phyloP scores from a whole-genome alignment of 2,329 filamentous ascomycete genomes.

The Penicillium janthinellum region DNA sequence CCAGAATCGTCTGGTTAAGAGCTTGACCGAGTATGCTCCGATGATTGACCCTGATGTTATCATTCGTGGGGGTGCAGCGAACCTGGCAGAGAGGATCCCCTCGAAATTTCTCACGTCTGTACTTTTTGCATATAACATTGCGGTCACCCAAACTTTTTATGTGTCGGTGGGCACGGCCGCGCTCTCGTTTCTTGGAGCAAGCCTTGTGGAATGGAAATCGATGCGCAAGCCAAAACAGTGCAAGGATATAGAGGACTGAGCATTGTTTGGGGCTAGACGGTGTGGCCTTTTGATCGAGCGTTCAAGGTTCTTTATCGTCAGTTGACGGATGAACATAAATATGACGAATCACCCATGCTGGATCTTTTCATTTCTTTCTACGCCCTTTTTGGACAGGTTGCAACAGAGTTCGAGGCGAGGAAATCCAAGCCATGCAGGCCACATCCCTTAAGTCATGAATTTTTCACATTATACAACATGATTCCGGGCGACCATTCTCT shows the following conservation, averaged over 20 bases:
- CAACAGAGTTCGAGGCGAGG: not conserved
- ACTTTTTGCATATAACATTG: constrained; percentile 40
- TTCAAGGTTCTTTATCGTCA: not conserved
- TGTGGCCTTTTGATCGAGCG: not conserved
- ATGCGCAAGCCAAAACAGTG: constrained; percentile 29
- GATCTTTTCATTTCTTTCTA: too few relatives aligned
- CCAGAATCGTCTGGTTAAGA: constrained; percentile 34
- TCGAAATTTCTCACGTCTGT: constrained; percentile 32
- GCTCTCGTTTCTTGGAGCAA: constrained; percentile 34
- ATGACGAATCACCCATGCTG: too few relatives aligned
- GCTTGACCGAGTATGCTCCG: constrained; percentile 29
- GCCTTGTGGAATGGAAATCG: constrained; percentile 44
- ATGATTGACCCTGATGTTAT: constrained; percentile 31
- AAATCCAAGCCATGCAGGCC: not conserved
- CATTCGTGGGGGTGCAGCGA: constrained; percentile 40
- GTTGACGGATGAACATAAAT: not conserved
- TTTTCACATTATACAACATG: constrained; percentile 8
- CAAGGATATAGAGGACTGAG: constrained; percentile 2
- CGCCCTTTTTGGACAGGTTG: too few relatives aligned
- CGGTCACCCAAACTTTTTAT: constrained; percentile 43
- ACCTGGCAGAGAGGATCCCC: constrained; percentile 33
- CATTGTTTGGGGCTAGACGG: not conserved
- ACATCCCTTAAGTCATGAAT: not conserved
- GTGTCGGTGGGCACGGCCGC: constrained; percentile 39
- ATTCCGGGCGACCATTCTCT: not conserved